Conservation (phyloP, 495 filamentous ascomycete species). For the Penicillium egyptiacum region DNA sequence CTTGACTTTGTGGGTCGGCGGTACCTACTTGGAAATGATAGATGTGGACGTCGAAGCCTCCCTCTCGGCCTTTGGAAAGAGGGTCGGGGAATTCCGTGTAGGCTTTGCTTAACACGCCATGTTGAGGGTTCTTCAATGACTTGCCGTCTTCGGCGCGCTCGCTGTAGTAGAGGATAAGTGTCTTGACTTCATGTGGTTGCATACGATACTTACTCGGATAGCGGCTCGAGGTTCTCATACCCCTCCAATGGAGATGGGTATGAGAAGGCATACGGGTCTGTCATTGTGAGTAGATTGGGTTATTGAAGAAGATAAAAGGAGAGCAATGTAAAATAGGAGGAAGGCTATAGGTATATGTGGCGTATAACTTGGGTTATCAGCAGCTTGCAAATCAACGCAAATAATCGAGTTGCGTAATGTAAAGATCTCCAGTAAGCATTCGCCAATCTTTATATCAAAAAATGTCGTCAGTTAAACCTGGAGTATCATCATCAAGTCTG, state of each 20-base stretch:
- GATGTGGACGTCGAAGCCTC: slow-evolving; percentile 76
- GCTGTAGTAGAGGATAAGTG: slow-evolving; percentile 24
- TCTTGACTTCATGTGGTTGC: not conserved
- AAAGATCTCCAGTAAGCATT: not conserved
- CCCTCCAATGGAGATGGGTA: slow-evolving; percentile 69
- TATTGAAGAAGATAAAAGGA: not conserved
- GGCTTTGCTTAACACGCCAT: slow-evolving; percentile 56
- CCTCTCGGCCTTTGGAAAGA: slow-evolving; percentile 57
- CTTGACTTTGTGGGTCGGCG: not conserved
- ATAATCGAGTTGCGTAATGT: not conserved
- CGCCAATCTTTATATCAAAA: not conserved
- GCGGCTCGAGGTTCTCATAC: slow-evolving; percentile 61
- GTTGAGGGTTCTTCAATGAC: slow-evolving; percentile 59
- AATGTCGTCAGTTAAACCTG: slow-evolving; percentile 11
- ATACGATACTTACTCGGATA: slow-evolving; percentile 54
- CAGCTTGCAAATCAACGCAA: slow-evolving; percentile 18
- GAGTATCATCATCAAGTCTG: slow-evolving; percentile 9
- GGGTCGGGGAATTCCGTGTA: slow-evolving; percentile 67
- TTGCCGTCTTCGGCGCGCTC: slow-evolving; percentile 62
- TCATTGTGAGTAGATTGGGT: slow-evolving; percentile 26
- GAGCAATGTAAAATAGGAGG: not conserved
- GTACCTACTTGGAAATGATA: slow-evolving; percentile 61
- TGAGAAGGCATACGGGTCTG: slow-evolving; percentile 37
- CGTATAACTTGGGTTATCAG: not conserved
- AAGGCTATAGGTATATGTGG: not conserved